Conservation (phyloP, 345 rosid species). For the Bretschneidera sinensis region DNA sequence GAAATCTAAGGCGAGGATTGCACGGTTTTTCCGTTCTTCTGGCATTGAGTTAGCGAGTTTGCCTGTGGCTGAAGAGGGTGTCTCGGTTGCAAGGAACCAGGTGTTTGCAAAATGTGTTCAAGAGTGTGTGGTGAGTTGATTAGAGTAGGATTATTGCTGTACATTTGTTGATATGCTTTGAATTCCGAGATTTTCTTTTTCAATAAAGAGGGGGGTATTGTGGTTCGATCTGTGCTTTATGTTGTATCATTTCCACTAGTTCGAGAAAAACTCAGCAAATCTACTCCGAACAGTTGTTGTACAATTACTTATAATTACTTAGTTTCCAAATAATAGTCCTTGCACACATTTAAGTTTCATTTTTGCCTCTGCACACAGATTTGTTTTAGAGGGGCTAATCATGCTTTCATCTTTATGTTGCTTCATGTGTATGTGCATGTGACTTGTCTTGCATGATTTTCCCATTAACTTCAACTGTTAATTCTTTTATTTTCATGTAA, state of each 20-base stretch:
- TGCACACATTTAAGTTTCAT: no score
- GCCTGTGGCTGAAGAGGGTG: slow-evolving; percentile 40
- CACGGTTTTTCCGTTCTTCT: slow-evolving; percentile 51
- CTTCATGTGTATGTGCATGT: background rate
- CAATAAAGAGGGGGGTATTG: no score
- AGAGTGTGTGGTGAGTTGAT: slow-evolving; percentile 69
- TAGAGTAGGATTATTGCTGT: background rate
- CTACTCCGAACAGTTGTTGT: no score
- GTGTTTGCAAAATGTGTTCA: slow-evolving; percentile 50
- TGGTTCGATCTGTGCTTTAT: background rate
- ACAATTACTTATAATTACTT: no score
- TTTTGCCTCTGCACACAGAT: no score
- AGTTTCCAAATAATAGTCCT: no score
- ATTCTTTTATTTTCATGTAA: background rate
- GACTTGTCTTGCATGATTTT: background rate
- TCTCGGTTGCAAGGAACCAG: slow-evolving; percentile 63
- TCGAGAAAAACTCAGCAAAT: background rate
- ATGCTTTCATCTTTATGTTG: background rate
- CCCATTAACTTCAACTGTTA: background rate
- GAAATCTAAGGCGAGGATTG: slow-evolving; percentile 68
- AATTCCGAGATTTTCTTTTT: background rate
- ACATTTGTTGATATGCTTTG: background rate
- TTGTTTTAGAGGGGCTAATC: no score
- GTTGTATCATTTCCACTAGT: background rate
- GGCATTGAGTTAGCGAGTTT: slow-evolving; percentile 43